Conservation (phyloP, 495 filamentous ascomycete species). For the Hypoxylon rickii region DNA sequence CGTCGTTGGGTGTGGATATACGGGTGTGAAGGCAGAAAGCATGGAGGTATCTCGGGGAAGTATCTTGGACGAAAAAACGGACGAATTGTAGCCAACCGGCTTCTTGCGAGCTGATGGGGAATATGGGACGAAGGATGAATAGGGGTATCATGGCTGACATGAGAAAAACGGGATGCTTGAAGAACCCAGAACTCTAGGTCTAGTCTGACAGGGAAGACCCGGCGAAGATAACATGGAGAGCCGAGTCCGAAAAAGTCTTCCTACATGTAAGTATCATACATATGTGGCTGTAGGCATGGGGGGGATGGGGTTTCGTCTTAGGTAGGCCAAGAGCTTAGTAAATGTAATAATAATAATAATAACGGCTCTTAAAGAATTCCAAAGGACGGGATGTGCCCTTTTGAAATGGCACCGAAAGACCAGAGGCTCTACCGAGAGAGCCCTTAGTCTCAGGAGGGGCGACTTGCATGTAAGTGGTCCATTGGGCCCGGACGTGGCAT, state of each 20-base stretch:
- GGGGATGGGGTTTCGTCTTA: conserved; percentile 21
- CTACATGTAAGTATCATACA: conserved; percentile 22
- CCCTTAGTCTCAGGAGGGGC: not conserved
- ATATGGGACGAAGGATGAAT: conserved; percentile 23
- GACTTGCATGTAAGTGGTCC: conserved; percentile 14
- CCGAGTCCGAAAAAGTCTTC: conserved; percentile 1
- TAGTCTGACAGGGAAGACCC: conserved; percentile 35
- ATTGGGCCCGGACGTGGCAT: conserved; percentile 18
- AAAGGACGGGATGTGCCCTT: not conserved
- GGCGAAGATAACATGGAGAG: conserved; percentile 14
- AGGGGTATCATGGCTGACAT: conserved; percentile 27
- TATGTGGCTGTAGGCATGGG: conserved; percentile 12
- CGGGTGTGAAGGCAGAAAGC: conserved; percentile 7
- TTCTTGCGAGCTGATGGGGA: conserved; percentile 24
- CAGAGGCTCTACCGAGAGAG: conserved; percentile 11
- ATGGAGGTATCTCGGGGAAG: conserved; percentile 20
- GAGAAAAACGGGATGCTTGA: conserved; percentile 11
- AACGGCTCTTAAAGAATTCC: conserved; percentile 15
- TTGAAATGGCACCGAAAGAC: conserved; percentile 1
- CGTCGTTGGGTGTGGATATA: conserved; percentile 7
- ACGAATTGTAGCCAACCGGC: conserved; percentile 23
- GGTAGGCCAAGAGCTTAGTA: conserved; percentile 20
- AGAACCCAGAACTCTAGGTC: no score
- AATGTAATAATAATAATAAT: conserved; percentile 16
- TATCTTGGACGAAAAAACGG: conserved; percentile 12